These are phyloP conservation scores for Trichosanthes truncata DNA, from an alignment of 306 rosid genomes.

Conservation along the genomic window DNA sequence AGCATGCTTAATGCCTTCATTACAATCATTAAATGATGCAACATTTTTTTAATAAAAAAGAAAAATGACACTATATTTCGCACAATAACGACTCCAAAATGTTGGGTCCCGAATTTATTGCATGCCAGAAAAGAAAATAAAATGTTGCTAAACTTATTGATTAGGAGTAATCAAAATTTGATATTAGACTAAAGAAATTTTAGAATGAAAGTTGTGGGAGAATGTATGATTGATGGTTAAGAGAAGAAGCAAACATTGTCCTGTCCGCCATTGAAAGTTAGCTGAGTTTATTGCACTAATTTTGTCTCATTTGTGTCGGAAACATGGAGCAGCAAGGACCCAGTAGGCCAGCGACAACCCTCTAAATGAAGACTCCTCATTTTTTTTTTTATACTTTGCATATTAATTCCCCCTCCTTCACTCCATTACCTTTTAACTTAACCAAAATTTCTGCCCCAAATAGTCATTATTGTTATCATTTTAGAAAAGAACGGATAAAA, in stretches of 20 bases:
- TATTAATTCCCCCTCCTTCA: background rate
- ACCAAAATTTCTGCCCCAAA: background rate
- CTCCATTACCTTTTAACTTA: background rate
- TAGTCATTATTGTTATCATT: background rate
- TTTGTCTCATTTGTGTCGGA: slow-evolving; percentile 18
- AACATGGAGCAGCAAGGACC: slow-evolving; percentile 17
- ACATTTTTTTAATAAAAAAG: background rate
- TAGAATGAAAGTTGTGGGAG: background rate
- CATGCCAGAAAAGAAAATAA: slow-evolving; percentile 9
- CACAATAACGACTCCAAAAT: background rate
- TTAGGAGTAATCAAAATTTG: background rate
- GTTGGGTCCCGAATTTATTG: background rate
- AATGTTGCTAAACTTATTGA: background rate
- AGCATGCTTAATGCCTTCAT: slow-evolving; percentile 11
- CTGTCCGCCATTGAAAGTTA: slow-evolving; percentile 22
- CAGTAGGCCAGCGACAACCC: slow-evolving; percentile 2
- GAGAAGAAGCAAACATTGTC: background rate
- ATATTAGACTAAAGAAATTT: background rate
- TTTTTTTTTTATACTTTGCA: background rate
- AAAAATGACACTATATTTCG: background rate
- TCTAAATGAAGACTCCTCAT: slow-evolving; percentile 14
- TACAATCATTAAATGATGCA: background rate
- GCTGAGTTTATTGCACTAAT: slow-evolving; percentile 3
- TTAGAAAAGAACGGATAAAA: background rate
- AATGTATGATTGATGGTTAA: slow-evolving; percentile 5